A percentile compares a stretch with the other conserved stretches of the same genome.
Conservation (phyloP, 768 basidiomycete species). For the Suillus clintonianus region DNA sequence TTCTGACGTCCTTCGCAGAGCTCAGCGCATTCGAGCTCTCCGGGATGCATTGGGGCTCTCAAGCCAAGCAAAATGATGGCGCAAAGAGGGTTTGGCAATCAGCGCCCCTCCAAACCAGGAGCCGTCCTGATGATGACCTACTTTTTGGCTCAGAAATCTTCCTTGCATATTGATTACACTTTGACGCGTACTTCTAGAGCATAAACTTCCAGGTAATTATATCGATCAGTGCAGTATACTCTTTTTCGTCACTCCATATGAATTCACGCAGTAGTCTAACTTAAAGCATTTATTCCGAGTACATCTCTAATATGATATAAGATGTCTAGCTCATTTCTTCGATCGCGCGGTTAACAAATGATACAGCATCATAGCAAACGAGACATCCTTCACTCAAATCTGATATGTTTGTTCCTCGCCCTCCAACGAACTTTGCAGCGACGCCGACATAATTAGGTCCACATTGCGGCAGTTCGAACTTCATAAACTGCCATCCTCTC, state of each 20-base stretch:
- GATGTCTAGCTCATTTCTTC: conserved; percentile 34
- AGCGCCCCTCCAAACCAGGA: conserved; percentile 40
- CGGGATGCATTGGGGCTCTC: conserved; percentile 74
- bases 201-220: conserved; percentile 11
- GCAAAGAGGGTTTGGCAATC: conserved; percentile 56
- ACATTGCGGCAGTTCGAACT: conserved; percentile 53
- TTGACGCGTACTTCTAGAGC: background rate
- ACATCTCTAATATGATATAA: conserved; percentile 17
- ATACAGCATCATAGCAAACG: conserved; percentile 44
- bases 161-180: conserved; percentile 28
- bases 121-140: conserved; percentile 31
- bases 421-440: conserved; percentile 61
- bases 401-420: conserved; percentile 32
- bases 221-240: conserved; percentile 2
- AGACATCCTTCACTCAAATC: conserved; percentile 42
- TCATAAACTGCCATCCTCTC: conserved; percentile 67
- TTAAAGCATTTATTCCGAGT: conserved; percentile 18
- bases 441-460: conserved; percentile 65
- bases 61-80: conserved; percentile 44
- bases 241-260: background rate
- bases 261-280: conserved; percentile 12
- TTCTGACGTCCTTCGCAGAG: conserved; percentile 58
- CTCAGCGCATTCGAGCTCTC: conserved; percentile 72
- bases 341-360: conserved; percentile 51
- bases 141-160: conserved; percentile 31